Base-by-base conservation (phyloP, 2,329 filamentous ascomycete species). In the Colletotrichum neosansevieriae region DNA sequence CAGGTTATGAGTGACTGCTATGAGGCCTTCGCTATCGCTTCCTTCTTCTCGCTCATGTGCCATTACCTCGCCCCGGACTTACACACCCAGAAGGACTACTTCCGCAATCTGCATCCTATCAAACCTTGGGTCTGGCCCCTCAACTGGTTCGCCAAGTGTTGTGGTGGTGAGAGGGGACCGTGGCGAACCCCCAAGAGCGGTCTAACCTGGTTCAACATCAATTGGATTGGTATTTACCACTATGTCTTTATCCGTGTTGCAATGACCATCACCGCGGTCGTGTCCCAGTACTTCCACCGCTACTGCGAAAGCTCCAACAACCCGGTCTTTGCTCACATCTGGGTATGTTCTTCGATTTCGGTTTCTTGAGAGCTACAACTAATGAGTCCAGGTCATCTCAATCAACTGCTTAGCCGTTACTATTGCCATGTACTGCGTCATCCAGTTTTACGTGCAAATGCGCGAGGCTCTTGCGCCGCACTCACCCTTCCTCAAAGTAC, bases 171-270 rank as follows among this genome's bases (percentile, higher is more conserved):
- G 68, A 82, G 87, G 60, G 92, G 93, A 0, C 84, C 86, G 29
- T 91, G 92, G 84, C 86, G 92, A 72, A 91, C 86, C n/a, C 93
- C 94, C 0, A 84, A 86, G 72, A 96, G 91, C 78, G 93, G 94
- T 1, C 81, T 97, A 77, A 97, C 93, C 1, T 96, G 93, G 93
- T 97, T 97, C 81, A 97, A 97, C 77, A 89, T 94, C 68, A 85
- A 94, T 73, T 96, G 92, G 92, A 86, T 92, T 53, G 90, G 91
- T 61, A 86, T 96, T 63, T 97, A 94, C 79, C 93, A 97, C 75
- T 97, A 96, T 80, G 94, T 92, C 80, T 90, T 95, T 74, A 88
- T 95, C 71, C 89, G 92, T 51, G 91, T 95, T 17, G 80, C 90
- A 74, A 93, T 94, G 86, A 96, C 93, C 36, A 85, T 95, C 67